Evolutionary conservation across 805 yeast species (phyloP).

Genomic region (Vanderwaltozyma tropicalis): DNA sequence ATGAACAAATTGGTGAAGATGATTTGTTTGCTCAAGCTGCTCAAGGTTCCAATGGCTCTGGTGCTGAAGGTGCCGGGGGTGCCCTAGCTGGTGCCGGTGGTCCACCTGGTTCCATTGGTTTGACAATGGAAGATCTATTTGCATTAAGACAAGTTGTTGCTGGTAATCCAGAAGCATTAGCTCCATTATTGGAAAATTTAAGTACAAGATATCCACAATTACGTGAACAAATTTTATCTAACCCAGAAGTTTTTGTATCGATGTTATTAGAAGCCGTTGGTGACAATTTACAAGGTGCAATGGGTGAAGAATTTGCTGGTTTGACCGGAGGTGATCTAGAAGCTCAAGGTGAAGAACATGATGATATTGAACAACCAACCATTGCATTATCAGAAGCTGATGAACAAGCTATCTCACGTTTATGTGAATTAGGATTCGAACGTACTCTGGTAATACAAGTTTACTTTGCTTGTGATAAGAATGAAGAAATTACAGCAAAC

Average conservation of each 20-base stretch:
- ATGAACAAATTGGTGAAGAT: constrained; percentile 17
- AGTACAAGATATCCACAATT: constrained; percentile 77
- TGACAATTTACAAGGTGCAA: constrained; percentile 44
- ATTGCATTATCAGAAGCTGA: constrained; percentile 70
- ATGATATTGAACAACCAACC: constrained; percentile 29
- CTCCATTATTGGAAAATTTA: constrained; percentile 71
- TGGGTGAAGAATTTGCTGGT: constrained; percentile 20
- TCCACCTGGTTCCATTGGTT: constrained; percentile 33
- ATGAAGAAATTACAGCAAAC: constrained; percentile 94
- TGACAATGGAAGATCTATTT: constrained; percentile 37
- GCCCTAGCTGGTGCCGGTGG: constrained; percentile 19
- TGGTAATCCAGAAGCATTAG: constrained; percentile 81
- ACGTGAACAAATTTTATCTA: constrained; percentile 65
- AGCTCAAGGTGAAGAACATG: constrained; percentile 30
- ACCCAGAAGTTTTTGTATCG: constrained; percentile 84
- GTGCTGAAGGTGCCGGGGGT: constrained; percentile 23
- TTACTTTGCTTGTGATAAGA: constrained; percentile 94
- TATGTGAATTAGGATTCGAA: constrained; percentile 90
- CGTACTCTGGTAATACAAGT: constrained; percentile 82
- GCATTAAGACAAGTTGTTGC: constrained; percentile 69
- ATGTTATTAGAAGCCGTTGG: constrained; percentile 51
- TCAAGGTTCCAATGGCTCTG: constrained; percentile 20
- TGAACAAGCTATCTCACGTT: constrained; percentile 76
- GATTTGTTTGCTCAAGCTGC: constrained; percentile 38
- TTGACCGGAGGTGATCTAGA: constrained; percentile 8